phyloP scores from a whole-genome alignment of 2,329 filamentous ascomycete species.

The Colletotrichum higginsianum region DNA sequence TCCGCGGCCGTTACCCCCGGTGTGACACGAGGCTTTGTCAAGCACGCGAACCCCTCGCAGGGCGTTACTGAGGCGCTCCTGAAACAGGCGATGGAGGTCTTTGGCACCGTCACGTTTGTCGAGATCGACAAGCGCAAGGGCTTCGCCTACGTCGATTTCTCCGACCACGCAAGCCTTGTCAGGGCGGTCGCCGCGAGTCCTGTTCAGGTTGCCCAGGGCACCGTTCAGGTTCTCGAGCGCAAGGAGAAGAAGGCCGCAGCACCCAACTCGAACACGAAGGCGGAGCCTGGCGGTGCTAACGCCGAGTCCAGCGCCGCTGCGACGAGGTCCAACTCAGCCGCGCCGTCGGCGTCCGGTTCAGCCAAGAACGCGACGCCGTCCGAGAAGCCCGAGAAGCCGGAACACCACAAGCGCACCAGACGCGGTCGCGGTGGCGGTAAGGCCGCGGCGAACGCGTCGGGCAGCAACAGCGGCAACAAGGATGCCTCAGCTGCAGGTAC shows the following conservation, averaged over 20 bases:
- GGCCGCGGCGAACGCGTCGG: slow-evolving; percentile 34
- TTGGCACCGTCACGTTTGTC: slow-evolving; percentile 82
- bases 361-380: slow-evolving; percentile 22
- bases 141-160: slow-evolving; percentile 94
- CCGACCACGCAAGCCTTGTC: slow-evolving; percentile 77
- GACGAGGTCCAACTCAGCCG: slow-evolving; percentile 21
- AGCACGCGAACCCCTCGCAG: slow-evolving; percentile 89
- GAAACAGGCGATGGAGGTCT: slow-evolving; percentile 79
- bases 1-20: slow-evolving; percentile 56
- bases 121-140: slow-evolving; percentile 97
- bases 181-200: slow-evolving; percentile 88
- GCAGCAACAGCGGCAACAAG: slow-evolving; percentile 28
- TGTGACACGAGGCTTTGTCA: slow-evolving; percentile 80
- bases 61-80: slow-evolving; percentile 89
- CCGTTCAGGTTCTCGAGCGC: slow-evolving; percentile 88
- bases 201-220: slow-evolving; percentile 85
- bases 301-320: slow-evolving; percentile 18
- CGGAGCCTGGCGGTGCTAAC: slow-evolving; percentile 24
- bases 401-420: slow-evolving; percentile 45
- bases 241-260: slow-evolving; percentile 70
- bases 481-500: slow-evolving; percentile 33
- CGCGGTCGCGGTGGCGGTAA: slow-evolving; percentile 46
- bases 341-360: slow-evolving; percentile 14
- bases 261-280: slow-evolving; percentile 19
- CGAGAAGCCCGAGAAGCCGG: slow-evolving; percentile 46